Evolutionary conservation across 2,329 filamentous ascomycete genomes (phyloP).

Genomic region (Trichoderma koningiopsis): DNA sequence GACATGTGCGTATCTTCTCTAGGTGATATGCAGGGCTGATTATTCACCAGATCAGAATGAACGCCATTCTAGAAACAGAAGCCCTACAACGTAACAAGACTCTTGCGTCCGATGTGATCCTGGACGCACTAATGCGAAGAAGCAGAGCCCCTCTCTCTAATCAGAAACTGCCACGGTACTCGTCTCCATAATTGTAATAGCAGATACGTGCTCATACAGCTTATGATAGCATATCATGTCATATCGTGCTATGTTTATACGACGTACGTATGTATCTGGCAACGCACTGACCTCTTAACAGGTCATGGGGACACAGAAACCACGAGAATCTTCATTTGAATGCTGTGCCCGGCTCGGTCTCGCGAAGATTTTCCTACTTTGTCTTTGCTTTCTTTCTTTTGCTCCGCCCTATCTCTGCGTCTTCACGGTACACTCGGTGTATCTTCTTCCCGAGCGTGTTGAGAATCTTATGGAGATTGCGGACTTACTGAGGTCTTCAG

Average conservation of each 20-base stretch:
- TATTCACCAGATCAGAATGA: not conserved
- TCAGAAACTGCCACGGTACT: conserved; percentile 23
- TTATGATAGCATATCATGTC: conserved; percentile 12
- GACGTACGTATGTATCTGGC: not conserved
- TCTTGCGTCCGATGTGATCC: conserved; percentile 2
- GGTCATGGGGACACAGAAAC: not conserved
- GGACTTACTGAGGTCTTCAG: not conserved
- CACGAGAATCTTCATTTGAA: not conserved
- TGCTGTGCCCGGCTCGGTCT: not conserved
- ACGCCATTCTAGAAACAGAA: conserved; percentile 23
- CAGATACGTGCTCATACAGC: not conserved
- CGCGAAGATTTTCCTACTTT: not conserved
- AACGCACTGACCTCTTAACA: conserved; percentile 3
- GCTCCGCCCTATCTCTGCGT: not conserved
- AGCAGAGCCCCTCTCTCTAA: conserved; percentile 21
- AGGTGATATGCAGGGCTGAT: conserved; percentile 18
- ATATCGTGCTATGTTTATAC: not conserved
- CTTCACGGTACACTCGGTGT: not conserved
- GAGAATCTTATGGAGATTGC: not conserved
- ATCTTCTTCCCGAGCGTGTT: not conserved
- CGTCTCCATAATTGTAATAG: conserved; percentile 11
- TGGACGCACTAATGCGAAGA: conserved; percentile 20
- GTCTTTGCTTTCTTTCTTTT: not conserved
- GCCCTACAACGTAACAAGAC: not conserved
- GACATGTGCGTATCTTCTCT: not conserved